Evolutionary conservation across 106 monocot genomes (phyloP).

Genomic region (Dactylorhiza incarnata): DNA sequence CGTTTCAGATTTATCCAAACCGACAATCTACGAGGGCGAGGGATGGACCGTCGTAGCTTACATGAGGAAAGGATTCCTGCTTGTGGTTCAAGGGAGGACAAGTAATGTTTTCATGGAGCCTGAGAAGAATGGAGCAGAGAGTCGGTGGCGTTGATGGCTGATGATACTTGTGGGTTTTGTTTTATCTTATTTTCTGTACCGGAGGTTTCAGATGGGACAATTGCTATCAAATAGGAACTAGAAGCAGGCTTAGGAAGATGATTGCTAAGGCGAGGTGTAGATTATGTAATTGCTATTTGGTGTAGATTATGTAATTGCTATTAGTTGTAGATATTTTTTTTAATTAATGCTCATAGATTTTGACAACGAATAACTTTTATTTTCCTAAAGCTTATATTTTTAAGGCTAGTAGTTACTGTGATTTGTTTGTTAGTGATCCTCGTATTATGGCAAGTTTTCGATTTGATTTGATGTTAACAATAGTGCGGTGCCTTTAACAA

Average conservation of each 20-base stretch:
- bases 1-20: conserved; percentile 26
- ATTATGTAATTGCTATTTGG: not conserved
- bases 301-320: not conserved
- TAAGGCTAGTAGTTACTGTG: not conserved
- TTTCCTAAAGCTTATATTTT: not conserved
- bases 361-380: not conserved
- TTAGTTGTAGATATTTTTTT: not conserved
- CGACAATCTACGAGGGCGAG: conserved; percentile 14
- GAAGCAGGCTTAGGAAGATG: conserved; percentile 37
- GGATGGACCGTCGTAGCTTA: conserved; percentile 32
- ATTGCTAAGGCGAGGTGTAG: not conserved
- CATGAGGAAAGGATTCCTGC: conserved; percentile 50
- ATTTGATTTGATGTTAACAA: too few relatives aligned
- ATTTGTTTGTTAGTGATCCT: too few relatives aligned
- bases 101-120: conserved; percentile 52
- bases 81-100: conserved; percentile 27
- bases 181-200: conserved; percentile 56
- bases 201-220: conserved; percentile 91
- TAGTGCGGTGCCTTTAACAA: too few relatives aligned
- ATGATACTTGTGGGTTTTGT: conserved; percentile 67
- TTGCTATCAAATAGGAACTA: conserved; percentile 58
- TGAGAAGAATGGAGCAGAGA: conserved; percentile 34
- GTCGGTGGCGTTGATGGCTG: conserved; percentile 25
- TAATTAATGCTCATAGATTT: not conserved
- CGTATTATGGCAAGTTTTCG: too few relatives aligned